Evolutionary conservation across 2,329 filamentous ascomycete species (phyloP).

Genomic region (Fusarium paranaense): DNA sequence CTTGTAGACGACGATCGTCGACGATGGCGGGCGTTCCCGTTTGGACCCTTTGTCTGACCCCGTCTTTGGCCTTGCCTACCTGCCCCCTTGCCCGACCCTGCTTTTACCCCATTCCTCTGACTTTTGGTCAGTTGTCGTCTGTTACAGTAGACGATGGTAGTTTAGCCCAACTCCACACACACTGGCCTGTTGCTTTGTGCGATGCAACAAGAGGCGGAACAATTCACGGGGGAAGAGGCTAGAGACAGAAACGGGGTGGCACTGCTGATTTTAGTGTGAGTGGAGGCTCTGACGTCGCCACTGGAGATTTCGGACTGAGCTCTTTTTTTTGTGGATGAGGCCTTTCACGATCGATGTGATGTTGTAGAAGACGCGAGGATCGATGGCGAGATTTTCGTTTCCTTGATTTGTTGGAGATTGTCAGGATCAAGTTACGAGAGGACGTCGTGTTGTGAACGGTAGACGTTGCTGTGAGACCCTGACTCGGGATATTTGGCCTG

Average conservation of each 20-base stretch:
- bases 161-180: conserved; percentile 31
- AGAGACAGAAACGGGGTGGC: neutral
- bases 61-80: neutral
- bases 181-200: conserved; percentile 4
- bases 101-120: neutral
- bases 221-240: neutral
- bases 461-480: conserved; percentile 11
- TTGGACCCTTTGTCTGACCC: neutral
- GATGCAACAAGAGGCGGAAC: conserved; percentile 12
- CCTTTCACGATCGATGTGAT: conserved; percentile 28
- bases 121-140: conserved; percentile 5
- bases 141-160: neutral
- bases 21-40: neutral
- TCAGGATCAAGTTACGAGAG: conserved; percentile 10
- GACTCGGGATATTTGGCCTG: conserved; percentile 3
- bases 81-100: neutral
- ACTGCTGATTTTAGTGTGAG: conserved; percentile 18
- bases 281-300: conserved; percentile 37
- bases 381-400: conserved; percentile 25
- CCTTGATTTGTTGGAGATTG: conserved; percentile 6
- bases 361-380: neutral
- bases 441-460: conserved; percentile 16
- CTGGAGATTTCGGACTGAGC: neutral
- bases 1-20: neutral
- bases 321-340: conserved; percentile 14